Conservation (phyloP, 352 stramenopile genomes). For the Peronosclerospora sorghi region DNA sequence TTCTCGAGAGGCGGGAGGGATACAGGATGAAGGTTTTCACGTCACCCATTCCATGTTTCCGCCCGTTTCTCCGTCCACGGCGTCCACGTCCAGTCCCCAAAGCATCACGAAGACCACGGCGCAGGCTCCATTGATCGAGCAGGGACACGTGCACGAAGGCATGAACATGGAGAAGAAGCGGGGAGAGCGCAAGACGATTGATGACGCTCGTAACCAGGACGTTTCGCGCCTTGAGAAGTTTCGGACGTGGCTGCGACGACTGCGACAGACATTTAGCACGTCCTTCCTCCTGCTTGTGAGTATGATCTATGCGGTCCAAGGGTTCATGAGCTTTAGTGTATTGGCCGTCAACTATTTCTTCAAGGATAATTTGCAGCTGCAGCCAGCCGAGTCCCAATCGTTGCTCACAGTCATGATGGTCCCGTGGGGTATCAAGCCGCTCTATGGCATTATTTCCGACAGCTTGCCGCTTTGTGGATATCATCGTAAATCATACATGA, state of each 20-base stretch:
- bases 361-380: constrained; percentile 92
- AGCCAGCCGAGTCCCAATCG: constrained; percentile 87
- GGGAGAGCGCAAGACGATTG: not conserved
- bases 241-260: constrained; percentile 31
- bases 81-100: constrained; percentile 14
- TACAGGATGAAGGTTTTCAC: constrained; percentile 1
- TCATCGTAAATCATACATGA: constrained; percentile 91
- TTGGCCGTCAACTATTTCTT: constrained; percentile 94
- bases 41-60: constrained; percentile 6
- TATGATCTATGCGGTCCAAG: constrained; percentile 90
- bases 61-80: constrained; percentile 14
- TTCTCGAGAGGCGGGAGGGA: not conserved
- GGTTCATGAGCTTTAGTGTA: constrained; percentile 87
- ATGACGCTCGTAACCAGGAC: constrained; percentile 4
- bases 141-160: constrained; percentile 7
- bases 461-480: constrained; percentile 91
- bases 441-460: constrained; percentile 95
- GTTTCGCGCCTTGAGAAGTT: constrained; percentile 31
- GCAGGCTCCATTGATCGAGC: constrained; percentile 1
- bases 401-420: constrained; percentile 90
- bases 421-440: constrained; percentile 92
- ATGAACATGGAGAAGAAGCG: constrained; percentile 1
- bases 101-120: constrained; percentile 8
- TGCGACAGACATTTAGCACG: constrained; percentile 55
- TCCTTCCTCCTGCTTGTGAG: constrained; percentile 60